phyloP scores from a whole-genome alignment of 257 asterid species.

The Solanum chilense region DNA sequence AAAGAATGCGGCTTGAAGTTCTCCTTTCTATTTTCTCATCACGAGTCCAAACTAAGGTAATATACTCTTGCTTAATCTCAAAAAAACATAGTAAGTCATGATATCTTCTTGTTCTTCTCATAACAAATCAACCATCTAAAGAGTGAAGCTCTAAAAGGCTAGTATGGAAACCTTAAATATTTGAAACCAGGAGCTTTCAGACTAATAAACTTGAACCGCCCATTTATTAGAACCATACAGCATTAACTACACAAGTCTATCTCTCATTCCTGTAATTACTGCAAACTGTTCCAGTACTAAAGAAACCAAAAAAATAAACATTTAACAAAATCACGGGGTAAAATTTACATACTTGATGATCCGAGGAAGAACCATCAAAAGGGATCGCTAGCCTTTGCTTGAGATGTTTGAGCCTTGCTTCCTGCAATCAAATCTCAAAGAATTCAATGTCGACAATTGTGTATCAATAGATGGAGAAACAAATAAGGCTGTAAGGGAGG shows the following conservation, averaged over 20 bases:
- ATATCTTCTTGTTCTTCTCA: not conserved
- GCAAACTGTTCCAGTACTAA: not conserved
- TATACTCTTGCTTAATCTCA: not conserved
- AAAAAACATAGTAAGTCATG: not conserved
- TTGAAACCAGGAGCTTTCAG: not conserved
- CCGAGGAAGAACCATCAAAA: conserved; percentile 63
- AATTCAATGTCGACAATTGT: not conserved
- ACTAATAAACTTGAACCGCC: not conserved
- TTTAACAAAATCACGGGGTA: not conserved
- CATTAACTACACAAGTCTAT: not conserved
- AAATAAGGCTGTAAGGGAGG: not conserved
- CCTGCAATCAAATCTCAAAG: conserved; percentile 38
- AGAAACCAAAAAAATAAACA: not conserved
- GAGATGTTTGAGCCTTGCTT: conserved; percentile 70
- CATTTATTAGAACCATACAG: not conserved
- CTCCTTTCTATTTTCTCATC: not conserved
- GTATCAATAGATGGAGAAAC: not conserved
- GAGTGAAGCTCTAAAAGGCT: not conserved
- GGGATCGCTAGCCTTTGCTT: conserved; percentile 71
- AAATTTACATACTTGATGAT: conserved; percentile 67
- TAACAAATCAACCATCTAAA: not conserved
- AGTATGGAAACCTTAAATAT: not conserved
- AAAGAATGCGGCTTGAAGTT: not conserved
- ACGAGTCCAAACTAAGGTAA: not conserved
- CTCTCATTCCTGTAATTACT: not conserved